A percentile compares a stretch with the other conserved stretches of the same genome.
These are phyloP conservation scores for Cryptosporidium bovis DNA, from an alignment of 169 alveolate genomes.

Conservation along the genomic window DNA sequence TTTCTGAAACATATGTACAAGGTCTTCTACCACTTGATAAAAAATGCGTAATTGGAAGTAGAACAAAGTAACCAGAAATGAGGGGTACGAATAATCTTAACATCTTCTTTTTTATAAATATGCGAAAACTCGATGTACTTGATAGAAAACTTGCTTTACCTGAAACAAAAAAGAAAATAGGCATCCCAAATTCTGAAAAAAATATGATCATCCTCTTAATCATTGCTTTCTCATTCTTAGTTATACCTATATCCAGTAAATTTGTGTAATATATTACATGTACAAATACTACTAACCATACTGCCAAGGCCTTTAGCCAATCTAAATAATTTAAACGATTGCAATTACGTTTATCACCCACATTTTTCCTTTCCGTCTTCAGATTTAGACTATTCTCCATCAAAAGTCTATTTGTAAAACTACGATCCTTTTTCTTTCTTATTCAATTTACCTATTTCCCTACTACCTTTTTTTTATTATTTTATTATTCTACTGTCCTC, in stretches of 20 bases:
- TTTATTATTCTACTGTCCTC: no score
- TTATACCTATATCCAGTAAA: conserved; percentile 33
- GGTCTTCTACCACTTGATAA: conserved; percentile 70
- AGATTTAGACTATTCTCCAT: conserved; percentile 20
- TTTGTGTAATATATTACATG: conserved; percentile 54
- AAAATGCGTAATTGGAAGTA: conserved; percentile 63
- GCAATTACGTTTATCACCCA: background rate
- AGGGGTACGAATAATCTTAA: conserved; percentile 38
- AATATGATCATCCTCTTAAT: conserved; percentile 41
- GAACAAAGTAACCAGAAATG: conserved; percentile 38
- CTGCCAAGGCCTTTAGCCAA: conserved; percentile 73
- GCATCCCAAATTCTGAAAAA: conserved; percentile 71
- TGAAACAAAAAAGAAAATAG: conserved; percentile 55
- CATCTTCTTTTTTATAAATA: conserved; percentile 26
- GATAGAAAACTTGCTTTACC: conserved; percentile 65
- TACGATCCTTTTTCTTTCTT: conserved; percentile 6
- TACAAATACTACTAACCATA: conserved; percentile 67
- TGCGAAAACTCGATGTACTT: conserved; percentile 4
- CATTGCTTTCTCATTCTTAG: conserved; percentile 25
- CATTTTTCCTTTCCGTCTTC: conserved; percentile 10
- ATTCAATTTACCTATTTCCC: conserved; percentile 13
- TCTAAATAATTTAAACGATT: conserved; percentile 55
- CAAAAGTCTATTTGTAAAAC: conserved; percentile 31
- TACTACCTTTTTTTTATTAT: no score
- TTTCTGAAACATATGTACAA: conserved; percentile 16